phyloP scores from a whole-genome alignment of 305 asterid species.

The Salvia sclarea region DNA sequence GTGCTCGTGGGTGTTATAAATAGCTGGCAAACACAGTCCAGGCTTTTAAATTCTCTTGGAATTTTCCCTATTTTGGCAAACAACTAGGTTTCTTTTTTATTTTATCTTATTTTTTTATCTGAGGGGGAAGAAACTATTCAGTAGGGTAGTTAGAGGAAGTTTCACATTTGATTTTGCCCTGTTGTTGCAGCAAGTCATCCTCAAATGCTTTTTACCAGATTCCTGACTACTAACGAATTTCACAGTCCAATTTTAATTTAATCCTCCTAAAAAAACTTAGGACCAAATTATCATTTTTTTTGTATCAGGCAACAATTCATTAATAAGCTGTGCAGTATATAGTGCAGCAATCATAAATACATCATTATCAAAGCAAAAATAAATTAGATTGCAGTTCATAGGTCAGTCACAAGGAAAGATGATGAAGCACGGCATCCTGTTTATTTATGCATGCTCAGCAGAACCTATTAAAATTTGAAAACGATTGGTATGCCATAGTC shows the following conservation, averaged over 20 bases:
- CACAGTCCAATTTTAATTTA: background rate
- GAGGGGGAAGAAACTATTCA: conserved; percentile 13
- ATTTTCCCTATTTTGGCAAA: conserved; percentile 59
- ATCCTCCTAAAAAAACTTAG: background rate
- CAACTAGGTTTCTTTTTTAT: conserved; percentile 39
- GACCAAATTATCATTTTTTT: background rate
- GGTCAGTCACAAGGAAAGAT: background rate
- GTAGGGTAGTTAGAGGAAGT: conserved; percentile 34
- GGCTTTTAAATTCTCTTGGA: conserved; percentile 64
- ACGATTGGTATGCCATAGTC: background rate
- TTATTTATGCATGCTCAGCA: background rate
- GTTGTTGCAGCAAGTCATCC: conserved; percentile 26
- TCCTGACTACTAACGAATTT: conserved; percentile 7
- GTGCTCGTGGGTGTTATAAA: conserved; percentile 78
- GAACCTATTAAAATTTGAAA: background rate
- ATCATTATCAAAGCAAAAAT: background rate
- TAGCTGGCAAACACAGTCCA: conserved; percentile 64
- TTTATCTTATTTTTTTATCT: background rate
- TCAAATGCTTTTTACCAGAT: conserved; percentile 15
- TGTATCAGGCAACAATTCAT: background rate
- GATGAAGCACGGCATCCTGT: conserved; percentile 5
- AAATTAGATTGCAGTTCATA: background rate
- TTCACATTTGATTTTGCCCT: conserved; percentile 33
- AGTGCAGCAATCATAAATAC: background rate
- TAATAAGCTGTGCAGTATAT: background rate